Evolutionary conservation across 2,329 filamentous ascomycete species (phyloP).

Genomic region (Calonectria leucothoes): DNA sequence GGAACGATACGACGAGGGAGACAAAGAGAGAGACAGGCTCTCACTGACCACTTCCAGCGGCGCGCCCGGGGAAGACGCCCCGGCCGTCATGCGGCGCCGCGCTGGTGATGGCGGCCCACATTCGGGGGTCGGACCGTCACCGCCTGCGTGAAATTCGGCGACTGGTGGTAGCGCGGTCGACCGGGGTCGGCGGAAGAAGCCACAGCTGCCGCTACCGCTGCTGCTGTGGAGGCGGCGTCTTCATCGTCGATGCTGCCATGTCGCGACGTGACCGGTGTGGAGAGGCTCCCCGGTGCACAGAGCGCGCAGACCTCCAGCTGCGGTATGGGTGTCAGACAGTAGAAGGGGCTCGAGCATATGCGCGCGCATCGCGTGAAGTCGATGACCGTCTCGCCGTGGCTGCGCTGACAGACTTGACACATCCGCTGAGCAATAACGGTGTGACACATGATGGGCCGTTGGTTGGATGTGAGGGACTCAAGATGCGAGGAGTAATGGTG

Average conservation of each 20-base stretch:
- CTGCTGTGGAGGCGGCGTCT: conserved; percentile 19
- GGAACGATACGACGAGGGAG: neutral
- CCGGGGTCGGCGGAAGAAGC: conserved; percentile 20
- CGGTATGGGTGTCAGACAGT: conserved; percentile 42
- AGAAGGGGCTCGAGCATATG: conserved; percentile 45
- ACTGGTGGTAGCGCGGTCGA: conserved; percentile 30
- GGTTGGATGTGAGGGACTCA: neutral
- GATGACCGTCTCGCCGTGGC: conserved; percentile 44
- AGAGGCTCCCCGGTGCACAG: conserved; percentile 34
- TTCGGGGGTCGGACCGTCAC: conserved; percentile 14
- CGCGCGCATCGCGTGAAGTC: conserved; percentile 44
- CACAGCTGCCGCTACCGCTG: conserved; percentile 15
- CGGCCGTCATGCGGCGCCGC: neutral
- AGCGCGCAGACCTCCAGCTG: conserved; percentile 42
- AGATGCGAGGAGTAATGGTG: conserved; percentile 5
- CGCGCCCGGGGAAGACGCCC: neutral
- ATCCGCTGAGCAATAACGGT: conserved; percentile 44
- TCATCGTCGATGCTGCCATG: conserved; percentile 27
- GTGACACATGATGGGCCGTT: conserved; percentile 43
- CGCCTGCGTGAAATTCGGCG: conserved; percentile 25
- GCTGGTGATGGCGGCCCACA: conserved; percentile 6
- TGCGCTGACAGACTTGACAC: conserved; percentile 41
- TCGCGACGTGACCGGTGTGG: conserved; percentile 42
- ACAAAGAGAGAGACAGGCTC: neutral
- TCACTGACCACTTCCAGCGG: neutral